Evolutionary conservation across 78 protist genomes (phyloP).

Genomic region (Dictyostelium capitatum): DNA sequence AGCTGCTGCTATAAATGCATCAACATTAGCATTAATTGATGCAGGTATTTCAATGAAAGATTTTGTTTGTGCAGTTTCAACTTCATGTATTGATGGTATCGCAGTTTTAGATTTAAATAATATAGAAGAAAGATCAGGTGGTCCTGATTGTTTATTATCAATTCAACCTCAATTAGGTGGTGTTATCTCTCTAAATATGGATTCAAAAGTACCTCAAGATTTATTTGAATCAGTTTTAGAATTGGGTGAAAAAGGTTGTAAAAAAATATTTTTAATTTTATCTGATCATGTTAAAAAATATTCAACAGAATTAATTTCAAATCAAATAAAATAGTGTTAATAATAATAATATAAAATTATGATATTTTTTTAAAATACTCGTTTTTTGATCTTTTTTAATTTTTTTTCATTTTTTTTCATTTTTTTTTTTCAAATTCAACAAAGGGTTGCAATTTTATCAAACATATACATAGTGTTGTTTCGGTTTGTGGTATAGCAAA

Average conservation of each 20-base stretch:
- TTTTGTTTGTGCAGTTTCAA: conserved; percentile 83
- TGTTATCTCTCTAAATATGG: conserved; percentile 80
- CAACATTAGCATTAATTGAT: conserved; percentile 95
- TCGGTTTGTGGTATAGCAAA: too few species aligned
- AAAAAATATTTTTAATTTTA: conserved; percentile 57
- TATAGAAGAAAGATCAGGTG: conserved; percentile 87
- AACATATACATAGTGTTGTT: too few species aligned
- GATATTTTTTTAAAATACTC: too few species aligned
- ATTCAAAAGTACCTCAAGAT: conserved; percentile 83
- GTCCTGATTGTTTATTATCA: conserved; percentile 88
- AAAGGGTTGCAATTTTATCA: too few species aligned
- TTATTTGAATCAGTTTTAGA: conserved; percentile 81
- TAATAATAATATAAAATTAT: not conserved
- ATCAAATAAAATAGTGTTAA: not conserved
- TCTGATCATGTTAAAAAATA: conserved; percentile 58
- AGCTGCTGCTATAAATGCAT: conserved; percentile 93
- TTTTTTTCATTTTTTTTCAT: too few species aligned
- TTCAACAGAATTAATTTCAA: conserved; percentile 38
- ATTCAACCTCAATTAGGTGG: conserved; percentile 78
- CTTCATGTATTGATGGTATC: conserved; percentile 84
- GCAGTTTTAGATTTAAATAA: conserved; percentile 84
- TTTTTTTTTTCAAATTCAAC: not conserved
- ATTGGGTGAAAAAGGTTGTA: conserved; percentile 72
- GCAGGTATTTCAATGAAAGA: conserved; percentile 96
- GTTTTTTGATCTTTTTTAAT: too few species aligned